phyloP scores from a whole-genome alignment of 2,329 filamentous ascomycete species.

The Raffaelea albimanens region DNA sequence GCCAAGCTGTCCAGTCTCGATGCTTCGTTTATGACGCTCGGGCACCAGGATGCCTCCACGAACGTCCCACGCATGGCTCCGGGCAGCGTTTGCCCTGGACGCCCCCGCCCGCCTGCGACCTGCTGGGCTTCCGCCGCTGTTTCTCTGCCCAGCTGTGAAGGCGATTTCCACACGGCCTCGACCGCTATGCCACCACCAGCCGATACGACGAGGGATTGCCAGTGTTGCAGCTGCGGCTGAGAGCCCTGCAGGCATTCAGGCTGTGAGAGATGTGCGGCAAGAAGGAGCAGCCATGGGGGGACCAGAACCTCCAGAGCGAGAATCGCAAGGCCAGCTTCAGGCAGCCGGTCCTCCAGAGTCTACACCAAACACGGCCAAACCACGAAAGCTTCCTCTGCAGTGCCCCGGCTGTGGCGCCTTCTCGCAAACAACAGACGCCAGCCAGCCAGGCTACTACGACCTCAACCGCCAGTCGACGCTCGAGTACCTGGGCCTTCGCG shows the following conservation, averaged over 20 bases:
- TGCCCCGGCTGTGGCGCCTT: conserved; percentile 59
- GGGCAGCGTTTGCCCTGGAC: conserved; percentile 9
- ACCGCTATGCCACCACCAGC: too few species aligned
- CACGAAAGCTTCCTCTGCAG: conserved; percentile 36
- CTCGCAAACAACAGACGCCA: conserved; percentile 42
- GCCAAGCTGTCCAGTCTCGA: too few species aligned
- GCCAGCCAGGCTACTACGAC: conserved; percentile 50
- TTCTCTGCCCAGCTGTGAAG: conserved; percentile 11
- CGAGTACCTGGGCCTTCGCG: conserved; percentile 32
- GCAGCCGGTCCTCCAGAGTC: too few species aligned
- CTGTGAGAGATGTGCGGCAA: too few species aligned
- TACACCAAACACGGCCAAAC: too few species aligned
- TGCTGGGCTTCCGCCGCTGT: conserved; percentile 6
- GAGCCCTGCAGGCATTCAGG: too few species aligned
- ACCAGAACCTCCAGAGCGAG: background rate
- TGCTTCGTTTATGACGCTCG: too few species aligned
- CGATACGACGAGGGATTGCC: background rate
- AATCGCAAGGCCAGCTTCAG: too few species aligned
- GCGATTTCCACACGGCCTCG: background rate
- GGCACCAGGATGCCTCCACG: conserved; percentile 6
- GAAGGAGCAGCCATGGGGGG: background rate
- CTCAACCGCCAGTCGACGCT: conserved; percentile 39
- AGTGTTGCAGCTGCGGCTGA: background rate
- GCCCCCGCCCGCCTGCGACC: background rate
- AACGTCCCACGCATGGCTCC: conserved; percentile 8